These are phyloP conservation scores for Ophiocordyceps robertsii DNA, from an alignment of 2,329 filamentous ascomycete species.

Conservation along the genomic window DNA sequence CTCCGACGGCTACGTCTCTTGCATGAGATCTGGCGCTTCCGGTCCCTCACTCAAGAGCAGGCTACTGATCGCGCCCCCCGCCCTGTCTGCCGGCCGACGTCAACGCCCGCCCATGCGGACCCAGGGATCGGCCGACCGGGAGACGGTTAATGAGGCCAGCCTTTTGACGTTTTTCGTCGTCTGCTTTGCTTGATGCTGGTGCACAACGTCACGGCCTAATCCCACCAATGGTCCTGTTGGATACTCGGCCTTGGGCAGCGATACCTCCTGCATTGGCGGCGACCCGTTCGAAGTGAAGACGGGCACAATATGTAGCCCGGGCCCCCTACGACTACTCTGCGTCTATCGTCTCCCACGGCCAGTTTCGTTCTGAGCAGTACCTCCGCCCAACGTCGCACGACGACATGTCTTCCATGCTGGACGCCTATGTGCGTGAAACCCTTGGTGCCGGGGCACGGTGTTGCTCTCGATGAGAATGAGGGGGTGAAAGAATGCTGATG, in stretches of 20 bases:
- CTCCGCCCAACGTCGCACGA: background rate
- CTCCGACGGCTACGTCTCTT: background rate
- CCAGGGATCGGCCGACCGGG: too few relatives aligned
- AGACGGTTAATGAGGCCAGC: too few relatives aligned
- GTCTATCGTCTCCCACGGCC: background rate
- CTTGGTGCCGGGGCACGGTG: background rate
- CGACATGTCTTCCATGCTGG: background rate
- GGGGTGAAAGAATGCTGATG: too few relatives aligned
- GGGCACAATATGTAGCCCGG: conserved; percentile 7
- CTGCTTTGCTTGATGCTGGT: background rate
- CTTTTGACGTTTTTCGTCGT: too few relatives aligned
- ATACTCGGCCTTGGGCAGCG: conserved; percentile 10
- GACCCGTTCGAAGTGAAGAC: background rate
- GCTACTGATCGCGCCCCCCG: too few relatives aligned
- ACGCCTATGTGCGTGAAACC: background rate
- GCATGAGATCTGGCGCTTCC: too few relatives aligned
- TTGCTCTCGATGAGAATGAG: background rate
- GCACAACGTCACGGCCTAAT: conserved; percentile 11
- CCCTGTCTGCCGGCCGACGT: too few relatives aligned
- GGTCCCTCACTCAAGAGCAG: too few relatives aligned
- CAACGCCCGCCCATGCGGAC: too few relatives aligned
- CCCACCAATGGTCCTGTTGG: conserved; percentile 4
- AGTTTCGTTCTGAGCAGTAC: background rate
- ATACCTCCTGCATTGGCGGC: conserved; percentile 1
- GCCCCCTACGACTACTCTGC: background rate